phyloP scores from a whole-genome alignment of 2,329 filamentous ascomycete species.

The Arachnopeziza araneosa region DNA sequence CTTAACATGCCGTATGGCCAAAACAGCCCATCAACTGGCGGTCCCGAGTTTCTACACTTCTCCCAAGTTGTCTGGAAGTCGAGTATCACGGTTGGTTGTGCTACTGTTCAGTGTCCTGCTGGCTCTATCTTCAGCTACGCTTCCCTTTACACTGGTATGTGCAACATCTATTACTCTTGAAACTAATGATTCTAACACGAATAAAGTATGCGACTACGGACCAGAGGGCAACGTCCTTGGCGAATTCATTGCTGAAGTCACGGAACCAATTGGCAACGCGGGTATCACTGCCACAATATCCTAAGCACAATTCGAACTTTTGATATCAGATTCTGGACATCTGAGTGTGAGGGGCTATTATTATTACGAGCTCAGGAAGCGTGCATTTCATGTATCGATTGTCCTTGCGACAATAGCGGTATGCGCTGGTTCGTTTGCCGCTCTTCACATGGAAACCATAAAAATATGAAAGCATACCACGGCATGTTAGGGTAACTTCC shows the following conservation, averaged over 20 bases:
- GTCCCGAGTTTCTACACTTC: slow-evolving; percentile 48
- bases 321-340: not conserved
- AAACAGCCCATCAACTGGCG: slow-evolving; percentile 49
- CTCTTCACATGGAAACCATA: not conserved
- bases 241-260: slow-evolving; percentile 49
- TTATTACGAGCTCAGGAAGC: not conserved
- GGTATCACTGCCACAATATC: slow-evolving; percentile 28
- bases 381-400: not conserved
- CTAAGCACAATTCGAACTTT: slow-evolving; percentile 1
- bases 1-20: slow-evolving; percentile 50
- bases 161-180: not conserved
- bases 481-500: not conserved
- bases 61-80: slow-evolving; percentile 67
- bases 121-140: slow-evolving; percentile 66
- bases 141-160: slow-evolving; percentile 66
- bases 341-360: not conserved
- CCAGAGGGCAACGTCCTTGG: slow-evolving; percentile 45
- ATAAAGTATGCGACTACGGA: slow-evolving; percentile 23
- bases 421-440: not conserved
- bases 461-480: not conserved
- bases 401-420: not conserved
- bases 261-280: slow-evolving; percentile 34
- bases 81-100: slow-evolving; percentile 59
- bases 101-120: slow-evolving; percentile 46
- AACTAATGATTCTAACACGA: slow-evolving; percentile 23